Base-by-base conservation (phyloP, 2,329 filamentous ascomycete genomes). In the Neofusicoccum laricinum region DNA sequence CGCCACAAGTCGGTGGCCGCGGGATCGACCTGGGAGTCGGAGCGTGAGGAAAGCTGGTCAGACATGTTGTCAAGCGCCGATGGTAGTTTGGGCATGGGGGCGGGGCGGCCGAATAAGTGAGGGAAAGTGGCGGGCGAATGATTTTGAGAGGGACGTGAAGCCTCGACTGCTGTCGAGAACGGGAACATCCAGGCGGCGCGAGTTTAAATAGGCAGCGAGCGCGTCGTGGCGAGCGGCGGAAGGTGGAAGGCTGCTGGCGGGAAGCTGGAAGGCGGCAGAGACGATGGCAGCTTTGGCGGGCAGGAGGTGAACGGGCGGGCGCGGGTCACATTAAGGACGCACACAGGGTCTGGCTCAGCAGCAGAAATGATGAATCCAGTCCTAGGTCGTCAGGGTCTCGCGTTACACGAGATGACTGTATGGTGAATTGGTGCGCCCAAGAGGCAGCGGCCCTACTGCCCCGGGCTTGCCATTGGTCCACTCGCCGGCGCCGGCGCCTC, bases 1-100 rank as follows among this genome's bases (percentile, higher is more conserved):
- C 67, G 64, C 67, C 70, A 74, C 12, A 78, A 55, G 10, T 64
- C 55, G 11, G 58, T 59, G 14, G 69, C 19, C 10, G 40, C 10
- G 50, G 15, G 19, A 4, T 64, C 61, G 15, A 40, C 34, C 48
- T 19, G n/a, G 49, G 55, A 50, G 59, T 59, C 49, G 50, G 49
- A 48, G 15, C 34, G 50, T 8, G 49, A 40, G 41, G 49, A 34
- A 30, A 46, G 32, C 41, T 64, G 38, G 15, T 64, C 50, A 15
- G 61, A 53, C 61, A 64, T 64, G 25, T 21, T 25, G 58, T 49
- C 36, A 30, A 45, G 21, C 30, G 49, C 19, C 19, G 43, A 17
- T 4, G 61, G 61, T 36, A 64, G 30, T 30, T 53, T 64, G 34
- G 61, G 61, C 61, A 64, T 64, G 41, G 32, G 49, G n/a, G 11